phyloP scores from a whole-genome alignment of 75 land plant genomes.

The Cunninghamia lanceolata region DNA sequence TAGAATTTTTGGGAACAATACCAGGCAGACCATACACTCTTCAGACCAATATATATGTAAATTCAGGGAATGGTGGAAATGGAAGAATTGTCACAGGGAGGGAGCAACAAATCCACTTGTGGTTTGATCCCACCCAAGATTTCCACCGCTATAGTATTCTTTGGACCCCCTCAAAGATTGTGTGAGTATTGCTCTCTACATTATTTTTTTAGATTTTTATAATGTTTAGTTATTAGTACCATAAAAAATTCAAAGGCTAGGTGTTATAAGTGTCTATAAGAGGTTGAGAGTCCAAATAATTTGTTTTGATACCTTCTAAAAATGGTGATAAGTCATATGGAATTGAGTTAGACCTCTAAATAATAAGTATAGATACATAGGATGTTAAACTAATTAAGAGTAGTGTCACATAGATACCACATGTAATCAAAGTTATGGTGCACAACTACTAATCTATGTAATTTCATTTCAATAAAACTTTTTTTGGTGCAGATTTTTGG shows the following conservation, averaged over 20 bases:
- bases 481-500: slow-evolving; percentile 42
- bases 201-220: background rate
- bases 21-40: slow-evolving; percentile 46
- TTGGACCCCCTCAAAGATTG: slow-evolving; percentile 57
- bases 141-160: slow-evolving; percentile 66
- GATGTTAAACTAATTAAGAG: too few species aligned
- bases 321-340: too few species aligned
- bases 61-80: slow-evolving; percentile 9
- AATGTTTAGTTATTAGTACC: background rate
- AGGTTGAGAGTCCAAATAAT: too few species aligned
- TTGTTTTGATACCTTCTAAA: too few species aligned
- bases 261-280: too few species aligned
- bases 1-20: slow-evolving; percentile 62
- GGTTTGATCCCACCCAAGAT: slow-evolving; percentile 66
- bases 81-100: slow-evolving; percentile 33
- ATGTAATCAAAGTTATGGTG: too few species aligned
- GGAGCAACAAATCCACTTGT: slow-evolving; percentile 52
- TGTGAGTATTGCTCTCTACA: slow-evolving; percentile 29
- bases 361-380: too few species aligned
- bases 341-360: too few species aligned
- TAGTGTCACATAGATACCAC: too few species aligned
- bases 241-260: too few species aligned
- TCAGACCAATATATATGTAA: slow-evolving; percentile 58
- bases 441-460: too few species aligned
- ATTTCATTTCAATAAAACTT: background rate